Evolutionary conservation across 345 rosid species (phyloP).

Genomic region (Euphorbia pulcherrima): DNA sequence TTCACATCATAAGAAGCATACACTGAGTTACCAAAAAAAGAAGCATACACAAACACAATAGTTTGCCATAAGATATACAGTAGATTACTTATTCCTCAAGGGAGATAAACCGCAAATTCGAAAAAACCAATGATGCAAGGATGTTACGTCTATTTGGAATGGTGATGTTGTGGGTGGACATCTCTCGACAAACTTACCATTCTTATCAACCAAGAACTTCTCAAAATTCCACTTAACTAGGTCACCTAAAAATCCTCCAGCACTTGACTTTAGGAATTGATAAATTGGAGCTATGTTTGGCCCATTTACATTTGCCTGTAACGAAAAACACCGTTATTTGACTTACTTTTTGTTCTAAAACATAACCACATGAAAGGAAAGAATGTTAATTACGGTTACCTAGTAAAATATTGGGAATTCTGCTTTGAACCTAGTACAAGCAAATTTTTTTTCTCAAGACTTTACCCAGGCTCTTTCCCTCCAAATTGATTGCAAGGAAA

Average conservation of each 20-base stretch:
- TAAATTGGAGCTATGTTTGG: conserved; percentile 32
- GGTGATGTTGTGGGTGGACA: conserved; percentile 32
- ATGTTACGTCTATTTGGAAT: conserved; percentile 28
- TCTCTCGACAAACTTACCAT: conserved; percentile 29
- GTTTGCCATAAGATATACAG: no score
- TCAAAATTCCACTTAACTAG: conserved; percentile 31
- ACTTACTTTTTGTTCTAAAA: no score
- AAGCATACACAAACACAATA: no score
- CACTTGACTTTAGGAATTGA: conserved; percentile 31
- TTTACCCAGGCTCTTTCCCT: conserved; percentile 33
- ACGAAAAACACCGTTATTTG: not conserved
- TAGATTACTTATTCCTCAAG: no score
- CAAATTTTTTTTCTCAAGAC: conserved; percentile 28
- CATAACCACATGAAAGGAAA: no score
- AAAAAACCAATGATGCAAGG: not conserved
- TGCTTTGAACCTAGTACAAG: conserved; percentile 32
- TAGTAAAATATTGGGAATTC: no score
- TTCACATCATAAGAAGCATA: no score
- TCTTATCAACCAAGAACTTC: conserved; percentile 31
- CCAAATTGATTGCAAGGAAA: conserved; percentile 35
- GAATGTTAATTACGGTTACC: no score
- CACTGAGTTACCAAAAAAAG: no score
- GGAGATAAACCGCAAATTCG: no score
- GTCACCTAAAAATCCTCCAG: conserved; percentile 33
- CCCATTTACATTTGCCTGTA: conserved; percentile 32